These are phyloP conservation scores for Metarhizium sp. DNA, from an alignment of 2,329 filamentous ascomycete genomes.

Conservation along the genomic window DNA sequence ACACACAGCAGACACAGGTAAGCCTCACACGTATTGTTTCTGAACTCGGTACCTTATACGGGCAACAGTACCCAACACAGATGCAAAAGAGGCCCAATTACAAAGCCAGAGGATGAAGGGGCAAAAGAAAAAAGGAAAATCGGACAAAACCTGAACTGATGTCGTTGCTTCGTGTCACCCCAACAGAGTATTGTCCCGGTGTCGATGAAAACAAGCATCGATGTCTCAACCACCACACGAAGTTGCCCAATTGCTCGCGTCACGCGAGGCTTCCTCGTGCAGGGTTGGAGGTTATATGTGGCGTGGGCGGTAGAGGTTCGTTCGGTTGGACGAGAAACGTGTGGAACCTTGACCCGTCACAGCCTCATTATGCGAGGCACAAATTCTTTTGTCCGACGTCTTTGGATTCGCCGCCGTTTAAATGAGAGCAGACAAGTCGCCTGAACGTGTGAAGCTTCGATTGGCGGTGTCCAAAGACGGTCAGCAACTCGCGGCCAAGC, in stretches of 20 bases:
- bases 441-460: neutral
- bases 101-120: no score
- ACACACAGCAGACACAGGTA: neutral
- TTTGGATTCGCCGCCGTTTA: neutral
- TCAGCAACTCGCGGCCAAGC: neutral
- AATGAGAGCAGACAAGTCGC: no score
- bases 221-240: neutral
- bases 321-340: neutral
- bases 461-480: constrained; percentile 7
- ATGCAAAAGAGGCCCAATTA: neutral
- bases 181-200: neutral
- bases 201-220: neutral
- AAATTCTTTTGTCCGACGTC: neutral
- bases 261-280: neutral
- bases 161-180: neutral
- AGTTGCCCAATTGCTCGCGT: neutral
- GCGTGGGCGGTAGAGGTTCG: neutral
- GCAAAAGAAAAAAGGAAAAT: no score
- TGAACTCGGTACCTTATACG: neutral
- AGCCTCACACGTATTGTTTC: neutral
- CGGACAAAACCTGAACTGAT: neutral
- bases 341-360: neutral
- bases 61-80: neutral
- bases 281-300: neutral
- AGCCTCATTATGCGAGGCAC: neutral